Percentiles rank a stretch among this genome's conserved stretches.
Conservation (phyloP, 1,284 basidiomycete species). For the Cryptococcus jaspeensis region DNA sequence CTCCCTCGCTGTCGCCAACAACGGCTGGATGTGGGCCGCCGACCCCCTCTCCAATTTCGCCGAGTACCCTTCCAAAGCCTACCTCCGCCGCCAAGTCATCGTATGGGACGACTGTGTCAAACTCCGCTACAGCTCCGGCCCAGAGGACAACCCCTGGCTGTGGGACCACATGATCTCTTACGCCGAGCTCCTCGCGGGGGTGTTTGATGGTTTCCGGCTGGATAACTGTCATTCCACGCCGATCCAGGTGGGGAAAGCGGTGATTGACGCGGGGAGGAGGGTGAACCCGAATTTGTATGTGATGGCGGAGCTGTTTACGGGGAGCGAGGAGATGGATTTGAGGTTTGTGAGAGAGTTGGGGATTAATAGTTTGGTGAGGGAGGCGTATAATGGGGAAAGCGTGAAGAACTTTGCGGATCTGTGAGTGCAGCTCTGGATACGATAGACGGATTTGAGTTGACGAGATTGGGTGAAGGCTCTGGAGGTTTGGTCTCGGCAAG, state of each 20-base stretch:
- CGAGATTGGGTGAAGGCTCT: conserved; percentile 54
- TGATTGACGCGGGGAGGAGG: conserved; percentile 87
- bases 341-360: conserved; percentile 86
- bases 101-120: conserved; percentile 99
- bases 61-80: conserved; percentile 90
- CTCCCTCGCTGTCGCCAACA: conserved; percentile 84
- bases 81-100: conserved; percentile 92
- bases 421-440: conserved; percentile 23
- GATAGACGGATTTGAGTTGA: not conserved
- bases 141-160: conserved; percentile 84
- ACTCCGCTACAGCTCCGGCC: conserved; percentile 79
- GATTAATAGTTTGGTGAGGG: conserved; percentile 85
- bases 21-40: conserved; percentile 98
- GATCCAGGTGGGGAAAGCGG: conserved; percentile 82
- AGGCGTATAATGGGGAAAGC: conserved; percentile 85
- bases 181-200: conserved; percentile 70
- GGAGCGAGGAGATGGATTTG: conserved; percentile 88
- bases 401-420: conserved; percentile 82
- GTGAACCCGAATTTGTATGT: conserved; percentile 90
- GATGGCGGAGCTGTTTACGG: conserved; percentile 95
- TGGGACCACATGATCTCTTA: conserved; percentile 93
- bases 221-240: conserved; percentile 99
- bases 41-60: conserved; percentile 95
- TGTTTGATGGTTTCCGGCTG: conserved; percentile 93
- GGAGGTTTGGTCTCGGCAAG: conserved; percentile 83